A percentile compares a stretch with the other conserved stretches of the same genome.
Evolutionary conservation across 2,329 filamentous ascomycete genomes (phyloP).

Genomic region (Xylariaceae sp.): DNA sequence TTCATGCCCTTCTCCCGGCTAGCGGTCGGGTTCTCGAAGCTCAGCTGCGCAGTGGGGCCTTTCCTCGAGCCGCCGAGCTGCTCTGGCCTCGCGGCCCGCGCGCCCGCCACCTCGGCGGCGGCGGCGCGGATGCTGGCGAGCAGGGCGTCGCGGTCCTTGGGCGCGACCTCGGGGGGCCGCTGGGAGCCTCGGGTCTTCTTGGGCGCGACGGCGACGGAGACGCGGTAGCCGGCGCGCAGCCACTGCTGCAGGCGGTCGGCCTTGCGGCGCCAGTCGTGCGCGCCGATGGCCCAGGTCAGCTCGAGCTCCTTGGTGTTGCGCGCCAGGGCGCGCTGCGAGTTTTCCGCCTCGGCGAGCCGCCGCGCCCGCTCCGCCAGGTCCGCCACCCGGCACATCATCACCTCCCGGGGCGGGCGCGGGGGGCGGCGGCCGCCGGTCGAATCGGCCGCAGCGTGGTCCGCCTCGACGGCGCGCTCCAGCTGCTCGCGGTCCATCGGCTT

Average conservation of each 20-base stretch:
- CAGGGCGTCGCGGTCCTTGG: constrained; percentile 53
- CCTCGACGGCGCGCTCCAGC: too few relatives aligned
- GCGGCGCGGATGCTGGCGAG: constrained; percentile 39
- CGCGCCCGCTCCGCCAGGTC: constrained; percentile 42
- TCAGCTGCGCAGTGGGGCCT: constrained; percentile 28
- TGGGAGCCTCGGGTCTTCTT: too few relatives aligned
- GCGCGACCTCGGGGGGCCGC: constrained; percentile 48
- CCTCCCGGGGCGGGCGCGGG: not conserved
- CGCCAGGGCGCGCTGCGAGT: constrained; percentile 35
- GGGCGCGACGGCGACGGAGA: constrained; percentile 64
- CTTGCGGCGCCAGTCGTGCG: constrained; percentile 66
- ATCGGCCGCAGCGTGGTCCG: constrained; percentile 24
- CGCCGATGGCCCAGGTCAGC: constrained; percentile 78
- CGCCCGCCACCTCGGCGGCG: constrained; percentile 19
- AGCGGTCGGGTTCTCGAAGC: constrained; percentile 27
- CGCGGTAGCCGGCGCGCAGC: constrained; percentile 63
- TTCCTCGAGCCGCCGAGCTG: constrained; percentile 33
- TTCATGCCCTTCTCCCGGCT: constrained; percentile 10
- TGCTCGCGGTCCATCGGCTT: too few relatives aligned
- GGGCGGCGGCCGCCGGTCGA: constrained; percentile 11
- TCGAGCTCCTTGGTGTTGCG: constrained; percentile 68
- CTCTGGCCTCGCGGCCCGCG: constrained; percentile 32
- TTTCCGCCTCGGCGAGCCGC: constrained; percentile 32
- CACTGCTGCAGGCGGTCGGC: constrained; percentile 62
- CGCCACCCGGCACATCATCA: constrained; percentile 64